phyloP scores from a whole-genome alignment of 306 rosid genomes.

The Sindora glabra region DNA sequence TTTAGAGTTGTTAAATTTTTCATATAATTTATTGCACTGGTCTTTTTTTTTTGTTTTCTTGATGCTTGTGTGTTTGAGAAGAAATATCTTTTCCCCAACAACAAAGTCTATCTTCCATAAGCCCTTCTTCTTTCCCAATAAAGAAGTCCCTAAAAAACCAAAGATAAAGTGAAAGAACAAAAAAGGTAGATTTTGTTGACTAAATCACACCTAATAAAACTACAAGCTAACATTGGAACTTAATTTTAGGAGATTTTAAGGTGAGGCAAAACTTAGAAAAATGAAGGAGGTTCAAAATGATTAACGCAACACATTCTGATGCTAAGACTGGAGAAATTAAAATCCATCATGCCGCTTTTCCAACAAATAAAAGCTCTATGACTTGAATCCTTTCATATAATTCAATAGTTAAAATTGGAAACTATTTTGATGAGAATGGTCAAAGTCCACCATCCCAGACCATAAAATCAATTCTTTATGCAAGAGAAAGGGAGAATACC shows the following conservation, averaged over 20 bases:
- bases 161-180: neutral
- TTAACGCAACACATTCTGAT: neutral
- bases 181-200: neutral
- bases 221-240: neutral
- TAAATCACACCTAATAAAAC: neutral
- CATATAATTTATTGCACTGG: no score
- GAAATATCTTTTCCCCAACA: no score
- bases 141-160: no score
- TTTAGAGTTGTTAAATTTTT: no score
- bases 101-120: no score
- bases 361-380: neutral
- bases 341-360: neutral
- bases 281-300: no score
- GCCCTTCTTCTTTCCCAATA: no score
- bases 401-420: neutral
- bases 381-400: neutral
- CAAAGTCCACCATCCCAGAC: neutral
- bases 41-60: no score
- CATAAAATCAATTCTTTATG: neutral
- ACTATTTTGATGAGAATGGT: neutral
- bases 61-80: no score
- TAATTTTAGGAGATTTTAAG: neutral
- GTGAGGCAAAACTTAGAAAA: no score
- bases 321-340: neutral
- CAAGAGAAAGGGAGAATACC: constrained; percentile 36